Base-by-base conservation (phyloP, 371 early-diverging fungal genomes). In the Mucor velutinosus region DNA sequence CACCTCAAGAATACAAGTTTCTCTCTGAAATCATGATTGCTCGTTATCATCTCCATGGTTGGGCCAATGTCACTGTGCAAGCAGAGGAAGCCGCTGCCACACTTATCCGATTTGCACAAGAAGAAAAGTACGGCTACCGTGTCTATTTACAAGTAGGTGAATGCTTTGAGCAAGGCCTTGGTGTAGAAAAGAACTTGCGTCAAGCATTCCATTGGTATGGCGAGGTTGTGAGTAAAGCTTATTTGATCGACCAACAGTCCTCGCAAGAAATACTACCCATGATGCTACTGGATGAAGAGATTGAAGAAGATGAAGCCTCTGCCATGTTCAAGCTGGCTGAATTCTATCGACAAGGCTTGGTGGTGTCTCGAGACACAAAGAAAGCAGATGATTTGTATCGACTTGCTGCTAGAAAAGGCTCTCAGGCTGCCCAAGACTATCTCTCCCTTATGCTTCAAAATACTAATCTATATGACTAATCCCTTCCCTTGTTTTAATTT, bases 81-180 rank as follows among this genome's bases (percentile, higher is more conserved):
- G 51, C 69, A 0, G 64, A 70, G 57, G 66, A 73, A 39, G 80
- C 78, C 3, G 75, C 73, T 3, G 56, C 63, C 7, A 55, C 65
- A 1, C 64, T 82, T n/a, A 55, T 82, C 5, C 62, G 43, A 8
- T 67, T 78, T 33, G 76, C 80, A 8, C 65, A 77, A 37, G 65
- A 72, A 41, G 65, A 72, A 51, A 41, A 49, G 17, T 51, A 37
- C 35, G 73, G 69, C 1, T 65, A 67, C 27, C 65, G 61, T 25
- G 76, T 76, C 7, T 82, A 74, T 62, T 43, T 77, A 21, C 74
- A 78, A 14, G 74, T 80, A 10, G 83, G 79, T 2, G 67, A 75
- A 30, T 96, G 97, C 67, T 96, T 91, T 72, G 96, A 95, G 69
- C 84, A 91, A 39, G 98, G 97, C 4, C 71, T 91, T 27, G 95